These are phyloP conservation scores for Rostrohypoxylon terebratum DNA, from an alignment of 495 filamentous ascomycete genomes.

Conservation along the genomic window DNA sequence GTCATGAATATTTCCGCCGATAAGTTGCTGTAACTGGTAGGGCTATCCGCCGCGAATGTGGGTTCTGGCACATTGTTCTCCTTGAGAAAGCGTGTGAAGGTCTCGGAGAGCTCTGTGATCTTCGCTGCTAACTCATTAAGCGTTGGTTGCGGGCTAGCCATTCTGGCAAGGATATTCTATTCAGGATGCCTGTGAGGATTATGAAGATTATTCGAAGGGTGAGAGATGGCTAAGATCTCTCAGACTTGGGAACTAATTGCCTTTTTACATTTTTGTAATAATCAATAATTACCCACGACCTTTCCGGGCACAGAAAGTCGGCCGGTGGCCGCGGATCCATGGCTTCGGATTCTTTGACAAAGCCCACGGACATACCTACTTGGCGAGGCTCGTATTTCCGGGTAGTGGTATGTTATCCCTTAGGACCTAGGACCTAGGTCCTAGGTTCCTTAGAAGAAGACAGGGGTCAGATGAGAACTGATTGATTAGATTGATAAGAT, in stretches of 20 bases:
- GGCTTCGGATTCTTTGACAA: background rate
- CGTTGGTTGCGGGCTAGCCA: slow-evolving; percentile 44
- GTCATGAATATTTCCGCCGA: slow-evolving; percentile 45
- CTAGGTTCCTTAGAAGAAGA: slow-evolving; percentile 9
- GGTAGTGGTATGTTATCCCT: slow-evolving; percentile 14
- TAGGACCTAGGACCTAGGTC: too few species aligned
- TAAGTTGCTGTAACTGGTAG: slow-evolving; percentile 39
- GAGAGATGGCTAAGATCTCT: background rate
- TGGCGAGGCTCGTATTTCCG: slow-evolving; percentile 19
- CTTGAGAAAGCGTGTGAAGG: slow-evolving; percentile 39
- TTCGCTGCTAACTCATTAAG: slow-evolving; percentile 43
- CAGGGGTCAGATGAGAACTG: slow-evolving; percentile 11
- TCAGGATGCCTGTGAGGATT: background rate
- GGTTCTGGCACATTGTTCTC: slow-evolving; percentile 46
- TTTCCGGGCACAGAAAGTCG: slow-evolving; percentile 12
- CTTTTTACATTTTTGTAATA: slow-evolving; percentile 15
- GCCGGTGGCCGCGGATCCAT: slow-evolving; percentile 29
- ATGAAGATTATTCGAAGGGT: background rate
- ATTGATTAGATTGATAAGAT: slow-evolving; percentile 47
- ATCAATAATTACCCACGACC: background rate
- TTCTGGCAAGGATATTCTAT: slow-evolving; percentile 16
- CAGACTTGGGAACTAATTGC: background rate
- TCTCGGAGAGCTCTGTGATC: slow-evolving; percentile 46
- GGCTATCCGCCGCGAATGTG: slow-evolving; percentile 45
- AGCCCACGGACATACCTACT: background rate